phyloP scores from a whole-genome alignment of 441 rosid genomes.

The Euphorbia celastroides region DNA sequence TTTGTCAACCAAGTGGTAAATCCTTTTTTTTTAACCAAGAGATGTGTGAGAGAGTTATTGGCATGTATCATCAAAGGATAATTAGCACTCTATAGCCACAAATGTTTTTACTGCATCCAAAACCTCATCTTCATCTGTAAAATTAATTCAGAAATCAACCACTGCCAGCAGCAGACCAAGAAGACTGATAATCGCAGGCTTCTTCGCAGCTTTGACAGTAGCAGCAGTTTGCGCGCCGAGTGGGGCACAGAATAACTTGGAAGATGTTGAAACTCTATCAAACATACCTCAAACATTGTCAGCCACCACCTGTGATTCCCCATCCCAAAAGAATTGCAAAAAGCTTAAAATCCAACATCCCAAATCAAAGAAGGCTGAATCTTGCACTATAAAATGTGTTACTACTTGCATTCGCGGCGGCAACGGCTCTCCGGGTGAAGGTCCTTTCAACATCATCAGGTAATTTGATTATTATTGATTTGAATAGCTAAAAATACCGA shows the following conservation, averaged over 20 bases:
- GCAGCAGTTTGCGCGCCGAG: conserved; percentile 29
- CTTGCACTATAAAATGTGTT: conserved; percentile 76
- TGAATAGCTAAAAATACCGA: too few species aligned
- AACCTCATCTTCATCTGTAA: conserved; percentile 3
- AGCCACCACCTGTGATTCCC: conserved; percentile 22
- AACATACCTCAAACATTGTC: conserved; percentile 77
- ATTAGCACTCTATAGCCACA: too few species aligned
- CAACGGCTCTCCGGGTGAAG: conserved; percentile 77
- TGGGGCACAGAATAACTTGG: neutral
- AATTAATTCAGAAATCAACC: conserved; percentile 10
- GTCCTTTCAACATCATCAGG: conserved; percentile 82
- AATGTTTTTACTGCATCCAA: neutral
- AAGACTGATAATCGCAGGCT: conserved; percentile 24
- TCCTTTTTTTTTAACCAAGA: too few species aligned
- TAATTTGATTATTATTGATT: too few species aligned
- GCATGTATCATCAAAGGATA: too few species aligned
- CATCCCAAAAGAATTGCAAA: conserved; percentile 47
- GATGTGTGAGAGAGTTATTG: too few species aligned
- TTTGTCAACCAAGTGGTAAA: neutral
- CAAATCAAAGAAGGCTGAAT: conserved; percentile 81
- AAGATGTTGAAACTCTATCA: conserved; percentile 48
- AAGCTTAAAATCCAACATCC: conserved; percentile 81
- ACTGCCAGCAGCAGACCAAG: conserved; percentile 14
- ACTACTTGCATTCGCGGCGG: conserved; percentile 77
- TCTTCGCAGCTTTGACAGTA: conserved; percentile 34